A percentile compares a stretch with the other conserved stretches of the same genome.
phyloP scores from a whole-genome alignment of 2,329 filamentous ascomycete genomes.

The Clarireedia hainanense region DNA sequence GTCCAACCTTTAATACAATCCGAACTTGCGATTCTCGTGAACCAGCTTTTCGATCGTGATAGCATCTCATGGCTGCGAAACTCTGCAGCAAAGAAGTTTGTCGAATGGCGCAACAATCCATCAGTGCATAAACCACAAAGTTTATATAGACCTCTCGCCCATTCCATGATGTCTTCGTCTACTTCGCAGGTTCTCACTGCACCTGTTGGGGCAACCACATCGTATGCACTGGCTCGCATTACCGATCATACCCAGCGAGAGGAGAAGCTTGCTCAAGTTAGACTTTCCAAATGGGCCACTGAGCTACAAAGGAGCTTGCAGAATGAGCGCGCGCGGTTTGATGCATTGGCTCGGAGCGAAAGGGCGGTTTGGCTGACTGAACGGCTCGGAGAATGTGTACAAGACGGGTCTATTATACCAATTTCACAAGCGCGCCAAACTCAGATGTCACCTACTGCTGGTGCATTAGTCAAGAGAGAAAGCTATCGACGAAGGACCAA shows the following conservation, averaged over 20 bases:
- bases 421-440: slow-evolving; percentile 31
- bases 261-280: slow-evolving; percentile 57
- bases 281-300: slow-evolving; percentile 73
- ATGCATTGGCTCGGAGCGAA: slow-evolving; percentile 53
- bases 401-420: slow-evolving; percentile 54
- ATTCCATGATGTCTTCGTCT: slow-evolving; percentile 14
- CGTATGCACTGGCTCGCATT: slow-evolving; percentile 54
- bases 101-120: slow-evolving; percentile 54
- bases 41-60: slow-evolving; percentile 67
- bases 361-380: slow-evolving; percentile 63
- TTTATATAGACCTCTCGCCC: slow-evolving; percentile 32
- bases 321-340: slow-evolving; percentile 64
- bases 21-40: slow-evolving; percentile 64
- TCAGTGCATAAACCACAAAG: slow-evolving; percentile 24
- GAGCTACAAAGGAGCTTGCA: slow-evolving; percentile 71
- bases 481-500: slow-evolving; percentile 12
- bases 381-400: slow-evolving; percentile 56
- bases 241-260: slow-evolving; percentile 51
- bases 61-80: slow-evolving; percentile 78
- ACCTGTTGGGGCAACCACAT: slow-evolving; percentile 31
- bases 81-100: slow-evolving; percentile 71
- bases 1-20: slow-evolving; percentile 70
- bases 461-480: slow-evolving; percentile 17
- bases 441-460: slow-evolving; percentile 9
- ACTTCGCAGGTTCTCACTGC: slow-evolving; percentile 20